Evolutionary conservation across 2,329 filamentous ascomycete genomes (phyloP), one percentile per base, ranked within the genome.

Genomic region (Fusarium armeniacum): DNA sequence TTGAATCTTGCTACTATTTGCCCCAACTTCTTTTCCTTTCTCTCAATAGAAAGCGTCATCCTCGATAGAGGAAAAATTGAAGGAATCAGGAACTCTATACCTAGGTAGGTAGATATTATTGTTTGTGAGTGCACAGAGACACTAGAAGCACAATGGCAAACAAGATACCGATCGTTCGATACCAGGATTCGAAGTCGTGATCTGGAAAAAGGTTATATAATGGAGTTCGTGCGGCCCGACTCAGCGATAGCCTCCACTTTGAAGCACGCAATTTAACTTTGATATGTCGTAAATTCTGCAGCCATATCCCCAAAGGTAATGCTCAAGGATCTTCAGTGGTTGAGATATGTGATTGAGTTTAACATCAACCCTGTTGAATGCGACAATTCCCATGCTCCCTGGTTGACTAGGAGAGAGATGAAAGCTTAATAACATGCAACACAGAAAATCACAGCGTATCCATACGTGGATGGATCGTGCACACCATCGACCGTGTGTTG

Each of bases 191-290:
- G 24, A 62, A 63, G 43, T 59, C 67, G 67, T 47, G 41, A 70
- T 70, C n/a, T 20, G 15, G 18, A 1, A 11, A 66, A 70, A 67
- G 62, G 28, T 55, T 64, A 70, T 70, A 51, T 18, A 30, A 59
- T 57, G 67, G 67, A 51, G 46, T 32, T 6, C 10, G 26, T n/a
- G 3, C 53, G 64, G 64, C n/a, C 44, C 65, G 50, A 68, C 49
- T 35, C 18, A 10, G 6, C 13, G 22, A 13, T 9, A 13, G 38
- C 30, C 33, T 38, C 58, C 67, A 61, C 67, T 68, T 22, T 4
- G 5, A 45, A 70, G 67, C 67, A 70, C 67, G 67, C 58, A 64
- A 70, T 70, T 45, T 26, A 36, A 30, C 30, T 60, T 52, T 13
- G 4, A 15, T 26, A 55, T 70, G 50, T 46, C 63, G 54, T 70